phyloP scores from a whole-genome alignment of 2,329 filamentous ascomycete species.

The Exophiala oligosperma region DNA sequence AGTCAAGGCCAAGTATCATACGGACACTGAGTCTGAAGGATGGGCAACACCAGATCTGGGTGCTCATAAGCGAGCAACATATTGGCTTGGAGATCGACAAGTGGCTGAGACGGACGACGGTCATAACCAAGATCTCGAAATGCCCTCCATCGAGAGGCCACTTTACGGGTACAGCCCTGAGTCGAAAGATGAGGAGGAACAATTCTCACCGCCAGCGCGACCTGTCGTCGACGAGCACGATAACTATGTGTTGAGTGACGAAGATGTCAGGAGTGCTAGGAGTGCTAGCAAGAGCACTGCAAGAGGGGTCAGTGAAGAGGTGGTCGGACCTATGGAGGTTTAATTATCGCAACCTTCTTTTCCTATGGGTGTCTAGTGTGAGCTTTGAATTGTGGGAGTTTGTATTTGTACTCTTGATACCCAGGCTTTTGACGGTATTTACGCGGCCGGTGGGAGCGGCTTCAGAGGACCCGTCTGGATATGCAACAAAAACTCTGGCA shows the following conservation, averaged over 20 bases:
- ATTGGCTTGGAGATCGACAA: slow-evolving; percentile 76
- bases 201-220: slow-evolving; percentile 29
- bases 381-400: not conserved
- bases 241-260: slow-evolving; percentile 46
- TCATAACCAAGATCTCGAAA: slow-evolving; percentile 42
- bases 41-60: slow-evolving; percentile 54
- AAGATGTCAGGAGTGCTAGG: slow-evolving; percentile 40
- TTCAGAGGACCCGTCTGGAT: slow-evolving; percentile 12
- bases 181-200: slow-evolving; percentile 27
- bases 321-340: slow-evolving; percentile 55
- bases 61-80: slow-evolving; percentile 77
- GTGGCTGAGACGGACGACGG: slow-evolving; percentile 44
- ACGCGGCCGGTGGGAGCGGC: slow-evolving; percentile 23
- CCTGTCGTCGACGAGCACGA: slow-evolving; percentile 42
- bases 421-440: slow-evolving; percentile 21
- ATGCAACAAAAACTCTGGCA: not conserved
- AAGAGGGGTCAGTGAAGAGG: slow-evolving; percentile 54
- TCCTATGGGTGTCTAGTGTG: not conserved
- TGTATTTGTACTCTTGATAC: slow-evolving; percentile 25
- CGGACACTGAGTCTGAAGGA: slow-evolving; percentile 45
- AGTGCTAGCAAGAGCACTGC: slow-evolving; percentile 45
- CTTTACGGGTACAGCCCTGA: slow-evolving; percentile 9
- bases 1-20: slow-evolving; percentile 46
- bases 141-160: slow-evolving; percentile 25
- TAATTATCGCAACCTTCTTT: slow-evolving; percentile 28